A percentile compares a stretch with the other conserved stretches of the same genome.
phyloP scores from a whole-genome alignment of 345 rosid genomes.

The Acer campestre region DNA sequence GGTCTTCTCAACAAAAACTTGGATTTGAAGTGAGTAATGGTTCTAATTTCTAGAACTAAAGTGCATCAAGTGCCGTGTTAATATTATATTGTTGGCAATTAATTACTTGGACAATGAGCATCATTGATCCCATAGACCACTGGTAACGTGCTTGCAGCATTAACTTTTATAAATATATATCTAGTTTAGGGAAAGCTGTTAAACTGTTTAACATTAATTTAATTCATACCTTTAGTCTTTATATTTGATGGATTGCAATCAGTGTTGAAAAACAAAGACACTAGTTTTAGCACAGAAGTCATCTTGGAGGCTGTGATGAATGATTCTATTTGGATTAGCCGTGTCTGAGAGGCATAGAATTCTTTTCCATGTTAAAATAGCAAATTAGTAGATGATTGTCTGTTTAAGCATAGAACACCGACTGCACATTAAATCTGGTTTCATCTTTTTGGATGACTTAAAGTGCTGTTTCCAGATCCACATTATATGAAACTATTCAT shows the following conservation, averaged over 20 bases:
- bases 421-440: background rate
- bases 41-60: slow-evolving; percentile 7
- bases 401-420: background rate
- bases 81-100: background rate
- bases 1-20: slow-evolving; percentile 48
- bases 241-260: background rate
- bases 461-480: background rate
- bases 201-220: slow-evolving; percentile 1
- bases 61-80: slow-evolving; percentile 12
- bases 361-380: background rate
- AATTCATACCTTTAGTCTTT: background rate
- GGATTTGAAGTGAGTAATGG: slow-evolving; percentile 64
- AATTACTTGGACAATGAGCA: background rate
- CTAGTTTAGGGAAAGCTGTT: background rate
- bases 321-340: slow-evolving; percentile 1
- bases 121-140: background rate
- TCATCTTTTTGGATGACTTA: background rate
- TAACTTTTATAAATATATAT: background rate
- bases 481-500: background rate
- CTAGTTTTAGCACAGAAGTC: background rate
- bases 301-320: slow-evolving; percentile 7
- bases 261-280: background rate
- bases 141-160: background rate
- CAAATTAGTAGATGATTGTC: background rate
- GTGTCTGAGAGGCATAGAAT: background rate